Conservation (phyloP, 176 grass and related monocot genomes). For the Triticum urartu region DNA sequence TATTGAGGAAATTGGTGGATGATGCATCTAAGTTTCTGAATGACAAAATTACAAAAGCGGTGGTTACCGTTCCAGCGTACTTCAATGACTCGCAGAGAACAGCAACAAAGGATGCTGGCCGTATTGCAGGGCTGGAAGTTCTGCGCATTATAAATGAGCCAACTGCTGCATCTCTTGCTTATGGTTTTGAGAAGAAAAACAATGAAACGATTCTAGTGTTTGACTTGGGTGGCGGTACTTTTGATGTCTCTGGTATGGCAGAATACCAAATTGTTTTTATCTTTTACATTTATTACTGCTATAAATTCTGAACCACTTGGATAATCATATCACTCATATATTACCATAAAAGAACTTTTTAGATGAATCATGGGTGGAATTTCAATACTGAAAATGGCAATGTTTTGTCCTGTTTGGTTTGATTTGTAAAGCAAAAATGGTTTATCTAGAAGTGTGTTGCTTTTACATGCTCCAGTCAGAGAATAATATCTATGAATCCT, state of each 20-base stretch:
- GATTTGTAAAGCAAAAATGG: not conserved
- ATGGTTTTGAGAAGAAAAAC: slow-evolving; percentile 99
- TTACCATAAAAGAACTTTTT: not conserved
- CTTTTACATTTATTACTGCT: not conserved
- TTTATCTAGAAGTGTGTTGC: not conserved
- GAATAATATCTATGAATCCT: not conserved
- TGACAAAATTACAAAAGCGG: slow-evolving; percentile 98
- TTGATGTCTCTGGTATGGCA: slow-evolving; percentile 93
- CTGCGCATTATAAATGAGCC: slow-evolving; percentile 99
- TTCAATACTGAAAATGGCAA: not conserved
- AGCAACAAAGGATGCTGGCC: slow-evolving; percentile 97
- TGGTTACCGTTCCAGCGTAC: slow-evolving; percentile 94
- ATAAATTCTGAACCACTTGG: not conserved
- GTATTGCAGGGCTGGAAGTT: slow-evolving; percentile 98
- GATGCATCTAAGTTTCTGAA: slow-evolving; percentile 98
- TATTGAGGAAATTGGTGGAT: slow-evolving; percentile 91
- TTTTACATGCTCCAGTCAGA: not conserved
- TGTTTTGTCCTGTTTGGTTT: not conserved
- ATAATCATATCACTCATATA: not conserved
- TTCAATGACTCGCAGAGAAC: slow-evolving; percentile 99
- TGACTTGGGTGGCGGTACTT: slow-evolving; percentile 95
- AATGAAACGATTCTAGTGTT: slow-evolving; percentile 98
- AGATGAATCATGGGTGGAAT: not conserved
- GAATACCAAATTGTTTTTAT: not conserved
- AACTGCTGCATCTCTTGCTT: slow-evolving; percentile 94